Evolutionary conservation across 1,284 basidiomycete species (phyloP).

Genomic region (Cerrena zonata): DNA sequence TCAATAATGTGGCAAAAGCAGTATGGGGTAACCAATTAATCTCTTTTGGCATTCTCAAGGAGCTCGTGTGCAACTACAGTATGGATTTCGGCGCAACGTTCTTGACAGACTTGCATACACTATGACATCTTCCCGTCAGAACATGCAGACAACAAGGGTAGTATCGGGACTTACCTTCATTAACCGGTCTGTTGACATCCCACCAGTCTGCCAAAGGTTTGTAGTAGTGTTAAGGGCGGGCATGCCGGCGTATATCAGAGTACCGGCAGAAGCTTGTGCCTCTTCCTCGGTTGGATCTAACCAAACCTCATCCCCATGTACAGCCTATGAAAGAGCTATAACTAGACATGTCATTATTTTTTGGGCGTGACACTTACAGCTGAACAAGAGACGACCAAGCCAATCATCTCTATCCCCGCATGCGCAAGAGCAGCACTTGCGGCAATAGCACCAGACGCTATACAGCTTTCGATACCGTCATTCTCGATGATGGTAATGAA

Average conservation of each 20-base stretch:
- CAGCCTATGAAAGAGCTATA: conserved; percentile 4
- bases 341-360: no score
- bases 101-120: conserved; percentile 65
- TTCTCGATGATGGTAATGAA: conserved; percentile 88
- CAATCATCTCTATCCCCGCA: conserved; percentile 83
- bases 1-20: no score
- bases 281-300: conserved; percentile 80
- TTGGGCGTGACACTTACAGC: conserved; percentile 47
- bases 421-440: conserved; percentile 86
- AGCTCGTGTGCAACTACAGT: conserved; percentile 66
- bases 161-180: conserved; percentile 42
- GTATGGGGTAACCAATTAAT: no score
- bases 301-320: conserved; percentile 50
- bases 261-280: conserved; percentile 47
- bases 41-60: conserved; percentile 35
- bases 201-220: conserved; percentile 75
- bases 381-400: conserved; percentile 74
- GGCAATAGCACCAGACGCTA: conserved; percentile 80
- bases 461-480: conserved; percentile 79
- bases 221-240: conserved; percentile 88
- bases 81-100: conserved; percentile 69
- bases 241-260: conserved; percentile 73
- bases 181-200: conserved; percentile 44
- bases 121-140: no score
- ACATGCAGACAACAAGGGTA: conserved; percentile 2